phyloP scores from a whole-genome alignment of 345 rosid species.

The Kernera saxatilis region DNA sequence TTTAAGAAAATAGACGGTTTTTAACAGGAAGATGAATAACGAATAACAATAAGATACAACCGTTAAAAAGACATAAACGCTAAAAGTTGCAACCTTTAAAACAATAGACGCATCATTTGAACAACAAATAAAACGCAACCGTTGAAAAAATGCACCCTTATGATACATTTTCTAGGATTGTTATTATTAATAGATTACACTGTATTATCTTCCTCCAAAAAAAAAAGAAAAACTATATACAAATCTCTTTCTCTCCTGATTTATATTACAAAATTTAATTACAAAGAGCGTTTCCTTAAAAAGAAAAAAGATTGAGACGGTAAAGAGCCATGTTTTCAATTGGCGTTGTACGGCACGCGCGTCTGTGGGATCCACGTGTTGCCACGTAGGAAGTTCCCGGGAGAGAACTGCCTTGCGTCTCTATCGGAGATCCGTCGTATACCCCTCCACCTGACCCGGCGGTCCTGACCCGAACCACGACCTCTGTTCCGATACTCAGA shows the following conservation, averaged over 20 bases:
- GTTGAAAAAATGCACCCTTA: too few relatives aligned
- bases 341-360: slow-evolving; percentile 41
- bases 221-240: neutral
- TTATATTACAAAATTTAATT: neutral
- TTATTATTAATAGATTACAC: too few relatives aligned
- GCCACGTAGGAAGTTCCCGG: slow-evolving; percentile 36
- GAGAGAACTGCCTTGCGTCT: slow-evolving; percentile 29
- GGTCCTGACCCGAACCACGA: slow-evolving; percentile 40
- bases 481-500: slow-evolving; percentile 59
- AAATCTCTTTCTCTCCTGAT: neutral
- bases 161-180: too few relatives aligned
- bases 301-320: neutral
- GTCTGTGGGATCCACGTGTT: slow-evolving; percentile 42
- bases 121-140: too few relatives aligned
- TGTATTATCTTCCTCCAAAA: neutral
- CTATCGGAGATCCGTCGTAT: slow-evolving; percentile 27
- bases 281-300: neutral
- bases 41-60: too few relatives aligned
- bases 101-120: too few relatives aligned
- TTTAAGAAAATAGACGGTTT: too few relatives aligned
- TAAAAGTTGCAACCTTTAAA: too few relatives aligned
- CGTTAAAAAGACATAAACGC: too few relatives aligned
- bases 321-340: neutral
- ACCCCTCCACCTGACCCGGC: slow-evolving; percentile 61
- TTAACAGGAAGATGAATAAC: too few relatives aligned